Evolutionary conservation across 768 basidiomycete genomes (phyloP).

Genomic region (Kwoniella sp.): DNA sequence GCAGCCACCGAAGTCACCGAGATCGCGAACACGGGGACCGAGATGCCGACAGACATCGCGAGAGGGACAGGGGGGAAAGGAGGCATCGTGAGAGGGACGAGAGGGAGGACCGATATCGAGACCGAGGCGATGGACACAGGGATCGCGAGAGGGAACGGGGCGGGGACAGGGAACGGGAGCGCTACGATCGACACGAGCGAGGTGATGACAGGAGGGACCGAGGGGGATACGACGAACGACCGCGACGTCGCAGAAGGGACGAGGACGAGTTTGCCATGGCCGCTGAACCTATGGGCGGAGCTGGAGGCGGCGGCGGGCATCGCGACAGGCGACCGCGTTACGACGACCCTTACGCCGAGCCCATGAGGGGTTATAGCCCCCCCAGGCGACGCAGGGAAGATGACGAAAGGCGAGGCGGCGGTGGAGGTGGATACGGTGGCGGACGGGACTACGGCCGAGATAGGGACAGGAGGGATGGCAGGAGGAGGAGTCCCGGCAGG

Average conservation of each 20-base stretch:
- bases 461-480: constrained; percentile 52
- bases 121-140: constrained; percentile 4
- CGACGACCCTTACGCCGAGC: constrained; percentile 34
- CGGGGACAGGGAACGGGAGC: constrained; percentile 14
- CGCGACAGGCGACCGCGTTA: constrained; percentile 25
- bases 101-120: constrained; percentile 11
- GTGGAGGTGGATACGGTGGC: constrained; percentile 45
- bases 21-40: constrained; percentile 25
- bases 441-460: constrained; percentile 22
- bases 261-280: constrained; percentile 20
- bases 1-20: constrained; percentile 52
- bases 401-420: constrained; percentile 17
- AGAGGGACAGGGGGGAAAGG: constrained; percentile 13
- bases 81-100: constrained; percentile 30
- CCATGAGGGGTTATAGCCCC: constrained; percentile 21
- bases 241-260: constrained; percentile 11
- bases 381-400: constrained; percentile 21
- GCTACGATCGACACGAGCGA: constrained; percentile 9
- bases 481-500: constrained; percentile 64
- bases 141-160: constrained; percentile 18
- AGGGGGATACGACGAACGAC: constrained; percentile 15
- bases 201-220: constrained; percentile 13
- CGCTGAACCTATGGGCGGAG: constrained; percentile 36
- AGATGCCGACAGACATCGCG: constrained; percentile 32
- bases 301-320: constrained; percentile 25